Base-by-base conservation (phyloP, 768 basidiomycete species). In the Boletus sensibilis region DNA sequence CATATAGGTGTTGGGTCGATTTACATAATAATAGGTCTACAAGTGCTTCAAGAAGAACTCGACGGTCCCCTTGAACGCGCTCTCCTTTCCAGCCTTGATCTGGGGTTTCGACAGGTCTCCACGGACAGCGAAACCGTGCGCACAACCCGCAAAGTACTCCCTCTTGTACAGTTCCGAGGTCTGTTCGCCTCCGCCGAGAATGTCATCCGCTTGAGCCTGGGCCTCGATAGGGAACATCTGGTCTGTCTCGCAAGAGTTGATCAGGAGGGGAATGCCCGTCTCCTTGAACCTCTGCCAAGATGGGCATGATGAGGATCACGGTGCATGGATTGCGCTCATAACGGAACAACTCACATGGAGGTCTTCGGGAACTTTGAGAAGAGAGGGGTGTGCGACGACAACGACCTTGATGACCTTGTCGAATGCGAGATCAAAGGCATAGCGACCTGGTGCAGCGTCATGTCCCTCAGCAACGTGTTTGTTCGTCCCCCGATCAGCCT, bases 171-270 rank as follows among this genome's bases (percentile, higher is more conserved):
- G 79, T 0, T 74, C 76, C 2, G 72, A 73, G 56, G 76, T 80
- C 47, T 78, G 76, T 0, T 74, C 75, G 18, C 72, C 72, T 6
- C 72, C 79, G 0, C 76, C 81, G 13, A 87, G 66, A 39, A 87
- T 73, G 47, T 73, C 64, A 51, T 85, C 83, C 2, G 83, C 82
- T 48, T 74, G 57, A 1, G 64, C 68, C 52, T 80, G 77, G 4
- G 74, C 49, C 39, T 79, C 78, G 1, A 38, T 44, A 7, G 83
- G 80, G 77, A 87, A 89, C 63, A 70, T 68, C 5, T 35, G 2
- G 67, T 88, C 85, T 29, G 66, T 40, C 27, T 79, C 75, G 71
- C 87, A 87, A 41, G 81, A 82, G 75, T 88, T 88, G 72, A 88
- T 84, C 38, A 90, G 77, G 27, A 89, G 75, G 21, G 87, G 85